phyloP scores from a whole-genome alignment of 352 stramenopile genomes.

The Thalassiosira mediterranea region DNA sequence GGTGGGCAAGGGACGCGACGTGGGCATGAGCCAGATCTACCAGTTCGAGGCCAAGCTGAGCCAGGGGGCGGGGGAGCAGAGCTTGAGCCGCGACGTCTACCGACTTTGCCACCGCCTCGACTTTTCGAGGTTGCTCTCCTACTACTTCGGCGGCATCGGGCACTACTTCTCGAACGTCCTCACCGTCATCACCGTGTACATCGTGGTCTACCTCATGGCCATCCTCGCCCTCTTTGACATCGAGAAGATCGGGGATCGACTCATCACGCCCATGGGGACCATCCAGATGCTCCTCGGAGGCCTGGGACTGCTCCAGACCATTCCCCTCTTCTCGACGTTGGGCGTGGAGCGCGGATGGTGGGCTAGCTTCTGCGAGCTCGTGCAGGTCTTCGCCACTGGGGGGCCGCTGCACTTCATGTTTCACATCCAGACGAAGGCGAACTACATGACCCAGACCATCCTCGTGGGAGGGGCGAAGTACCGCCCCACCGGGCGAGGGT shows the following conservation, averaged over 20 bases:
- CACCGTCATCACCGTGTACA: conserved; percentile 97
- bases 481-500: conserved; percentile 95
- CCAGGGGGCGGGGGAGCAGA: conserved; percentile 97
- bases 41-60: conserved; percentile 99
- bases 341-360: conserved; percentile 98
- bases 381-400: conserved; percentile 96
- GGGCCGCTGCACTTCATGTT: conserved; percentile 99
- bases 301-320: conserved; percentile 96
- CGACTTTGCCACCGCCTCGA: conserved; percentile 96
- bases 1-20: conserved; percentile 98
- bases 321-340: conserved; percentile 96
- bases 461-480: conserved; percentile 98
- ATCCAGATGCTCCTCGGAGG: conserved; percentile 96
- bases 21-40: conserved; percentile 99
- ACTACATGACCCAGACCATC: conserved; percentile 99
- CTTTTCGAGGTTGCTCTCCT: conserved; percentile 97
- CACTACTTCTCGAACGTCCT: conserved; percentile 98
- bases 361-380: conserved; percentile 87
- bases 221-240: conserved; percentile 91
- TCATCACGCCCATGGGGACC: conserved; percentile 92
- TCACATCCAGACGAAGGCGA: conserved; percentile 99
- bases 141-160: conserved; percentile 99
- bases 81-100: conserved; percentile 97
- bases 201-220: conserved; percentile 96
- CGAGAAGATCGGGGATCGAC: conserved; percentile 90